phyloP scores from a whole-genome alignment of 306 rosid species.

The Vigna angularis region DNA sequence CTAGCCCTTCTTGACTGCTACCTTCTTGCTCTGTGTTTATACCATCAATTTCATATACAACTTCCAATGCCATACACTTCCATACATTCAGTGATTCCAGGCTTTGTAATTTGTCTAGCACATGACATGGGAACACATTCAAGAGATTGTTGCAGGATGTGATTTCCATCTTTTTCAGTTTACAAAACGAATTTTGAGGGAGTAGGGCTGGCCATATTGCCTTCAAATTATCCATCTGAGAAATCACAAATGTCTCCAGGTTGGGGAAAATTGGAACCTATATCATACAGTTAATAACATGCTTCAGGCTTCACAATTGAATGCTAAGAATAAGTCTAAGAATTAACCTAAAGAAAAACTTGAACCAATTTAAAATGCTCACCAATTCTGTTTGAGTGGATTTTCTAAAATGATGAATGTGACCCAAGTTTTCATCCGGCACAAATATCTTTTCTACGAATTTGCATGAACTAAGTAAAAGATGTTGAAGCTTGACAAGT shows the following conservation, averaged over 20 bases:
- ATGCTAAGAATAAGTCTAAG: neutral
- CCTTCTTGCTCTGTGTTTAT: neutral
- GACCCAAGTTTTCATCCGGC: neutral
- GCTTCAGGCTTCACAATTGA: constrained; percentile 16
- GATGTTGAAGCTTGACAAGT: constrained; percentile 49
- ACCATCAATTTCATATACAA: constrained; percentile 43
- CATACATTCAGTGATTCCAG: constrained; percentile 46
- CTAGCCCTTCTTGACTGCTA: constrained; percentile 15
- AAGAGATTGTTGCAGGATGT: constrained; percentile 39
- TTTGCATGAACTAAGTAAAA: constrained; percentile 45
- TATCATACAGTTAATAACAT: constrained; percentile 12
- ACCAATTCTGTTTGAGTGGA: constrained; percentile 36
- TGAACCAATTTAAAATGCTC: constrained; percentile 34
- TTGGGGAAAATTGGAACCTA: constrained; percentile 51
- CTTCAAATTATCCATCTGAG: constrained; percentile 48
- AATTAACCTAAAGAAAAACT: neutral
- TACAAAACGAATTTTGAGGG: constrained; percentile 33
- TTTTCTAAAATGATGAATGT: neutral
- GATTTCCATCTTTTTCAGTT: constrained; percentile 49
- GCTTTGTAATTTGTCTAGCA: constrained; percentile 45
- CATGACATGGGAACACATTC: constrained; percentile 46
- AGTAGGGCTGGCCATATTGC: constrained; percentile 45
- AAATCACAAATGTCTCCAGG: constrained; percentile 50
- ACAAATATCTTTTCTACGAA: constrained; percentile 36
- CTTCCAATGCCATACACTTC: constrained; percentile 40